Conservation (phyloP, 495 filamentous ascomycete genomes). For the Aspergillus cavernicola region DNA sequence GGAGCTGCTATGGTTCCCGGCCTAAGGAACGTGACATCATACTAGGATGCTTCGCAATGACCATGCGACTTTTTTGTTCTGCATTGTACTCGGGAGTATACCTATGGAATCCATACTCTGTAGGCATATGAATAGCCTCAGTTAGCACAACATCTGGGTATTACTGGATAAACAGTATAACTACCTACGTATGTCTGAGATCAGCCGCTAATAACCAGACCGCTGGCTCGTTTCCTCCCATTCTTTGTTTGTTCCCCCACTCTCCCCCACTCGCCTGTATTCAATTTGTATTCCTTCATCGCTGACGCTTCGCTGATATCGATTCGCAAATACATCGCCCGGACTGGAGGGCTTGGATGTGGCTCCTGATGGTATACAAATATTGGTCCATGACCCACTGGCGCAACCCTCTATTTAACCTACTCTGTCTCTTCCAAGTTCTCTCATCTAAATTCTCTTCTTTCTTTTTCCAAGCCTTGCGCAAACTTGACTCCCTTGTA, state of each 20-base stretch:
- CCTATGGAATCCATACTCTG: too few species aligned
- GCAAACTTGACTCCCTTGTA: neutral
- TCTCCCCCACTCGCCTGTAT: constrained; percentile 16
- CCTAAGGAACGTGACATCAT: too few species aligned
- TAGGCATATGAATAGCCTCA: neutral
- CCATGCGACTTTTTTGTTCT: too few species aligned
- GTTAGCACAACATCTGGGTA: too few species aligned
- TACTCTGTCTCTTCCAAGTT: constrained; percentile 1
- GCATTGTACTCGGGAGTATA: too few species aligned
- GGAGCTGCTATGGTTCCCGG: too few species aligned
- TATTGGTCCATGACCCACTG: constrained; percentile 1
- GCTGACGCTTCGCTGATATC: neutral
- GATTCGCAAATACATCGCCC: neutral
- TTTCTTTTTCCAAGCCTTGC: neutral
- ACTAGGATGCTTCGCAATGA: too few species aligned
- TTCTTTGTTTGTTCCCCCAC: constrained; percentile 10
- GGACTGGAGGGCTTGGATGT: neutral
- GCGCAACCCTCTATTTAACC: constrained; percentile 4
- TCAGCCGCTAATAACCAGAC: constrained; percentile 28
- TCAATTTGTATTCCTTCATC: neutral
- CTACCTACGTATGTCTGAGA: constrained; percentile 9
- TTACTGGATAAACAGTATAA: too few species aligned
- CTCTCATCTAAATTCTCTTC: neutral
- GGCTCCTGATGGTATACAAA: neutral
- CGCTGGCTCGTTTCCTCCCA: constrained; percentile 17